Percentiles rank a stretch among this genome's conserved stretches.
phyloP scores from a whole-genome alignment of 306 rosid species.

The Nissolia schottii region DNA sequence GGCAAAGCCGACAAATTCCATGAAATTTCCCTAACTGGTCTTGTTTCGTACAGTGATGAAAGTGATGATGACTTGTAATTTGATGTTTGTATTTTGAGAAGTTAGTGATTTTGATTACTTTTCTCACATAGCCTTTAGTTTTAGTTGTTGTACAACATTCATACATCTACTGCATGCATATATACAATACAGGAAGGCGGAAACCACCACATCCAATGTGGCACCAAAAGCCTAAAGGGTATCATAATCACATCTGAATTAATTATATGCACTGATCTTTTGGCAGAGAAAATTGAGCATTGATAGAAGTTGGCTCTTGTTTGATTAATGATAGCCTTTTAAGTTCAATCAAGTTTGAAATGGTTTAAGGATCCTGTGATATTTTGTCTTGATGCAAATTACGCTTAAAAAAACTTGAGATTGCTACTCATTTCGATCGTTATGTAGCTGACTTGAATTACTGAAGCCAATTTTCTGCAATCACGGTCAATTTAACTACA shows the following conservation, averaged over 20 bases:
- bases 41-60: constrained; percentile 87
- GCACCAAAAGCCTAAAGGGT: neutral
- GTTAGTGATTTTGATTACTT: neutral
- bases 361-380: neutral
- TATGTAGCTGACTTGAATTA: too few relatives aligned
- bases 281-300: neutral
- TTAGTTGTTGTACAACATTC: neutral
- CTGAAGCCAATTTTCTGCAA: too few relatives aligned
- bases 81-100: neutral
- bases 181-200: neutral
- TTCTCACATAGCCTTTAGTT: neutral
- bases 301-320: neutral
- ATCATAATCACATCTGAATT: neutral
- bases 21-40: constrained; percentile 40
- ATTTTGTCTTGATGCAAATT: neutral
- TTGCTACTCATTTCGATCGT: too few relatives aligned
- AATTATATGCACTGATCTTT: neutral
- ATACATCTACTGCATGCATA: neutral
- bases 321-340: neutral
- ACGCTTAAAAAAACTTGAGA: neutral
- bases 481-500: too few relatives aligned
- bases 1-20: constrained; percentile 26
- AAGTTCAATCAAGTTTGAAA: neutral
- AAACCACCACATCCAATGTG: neutral
- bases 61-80: constrained; percentile 61